phyloP scores from a whole-genome alignment of 2,329 filamentous ascomycete genomes.

The Fusarium sambucinum region DNA sequence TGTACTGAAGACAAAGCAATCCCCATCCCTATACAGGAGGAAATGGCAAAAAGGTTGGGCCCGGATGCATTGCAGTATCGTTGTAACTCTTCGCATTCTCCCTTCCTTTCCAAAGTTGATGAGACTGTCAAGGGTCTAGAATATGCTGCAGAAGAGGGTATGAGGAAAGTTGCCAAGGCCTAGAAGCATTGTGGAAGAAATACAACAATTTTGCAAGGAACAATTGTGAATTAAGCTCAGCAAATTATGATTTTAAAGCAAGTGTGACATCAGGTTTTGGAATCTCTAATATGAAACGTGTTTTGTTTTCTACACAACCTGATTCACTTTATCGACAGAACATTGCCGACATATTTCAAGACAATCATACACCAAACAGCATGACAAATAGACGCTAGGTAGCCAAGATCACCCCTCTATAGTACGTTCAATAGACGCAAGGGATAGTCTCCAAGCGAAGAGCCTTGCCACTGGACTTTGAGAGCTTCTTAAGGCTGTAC shows the following conservation, averaged over 20 bases:
- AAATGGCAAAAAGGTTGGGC: slow-evolving; percentile 35
- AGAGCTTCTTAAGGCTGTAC: neutral
- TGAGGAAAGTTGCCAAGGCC: neutral
- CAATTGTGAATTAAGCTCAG: neutral
- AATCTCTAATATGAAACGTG: neutral
- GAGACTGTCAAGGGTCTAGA: slow-evolving; percentile 36
- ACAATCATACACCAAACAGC: neutral
- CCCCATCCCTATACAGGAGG: slow-evolving; percentile 33
- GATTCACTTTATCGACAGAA: neutral
- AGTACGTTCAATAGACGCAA: neutral
- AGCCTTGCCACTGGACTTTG: neutral
- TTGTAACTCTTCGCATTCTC: slow-evolving; percentile 29
- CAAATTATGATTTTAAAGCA: neutral
- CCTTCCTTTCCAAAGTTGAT: slow-evolving; percentile 26
- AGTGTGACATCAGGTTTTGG: neutral
- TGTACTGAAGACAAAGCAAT: slow-evolving; percentile 45
- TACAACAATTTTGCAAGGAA: neutral
- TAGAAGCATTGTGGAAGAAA: neutral
- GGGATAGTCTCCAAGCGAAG: neutral
- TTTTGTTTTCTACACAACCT: neutral
- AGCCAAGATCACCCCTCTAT: accelerated
- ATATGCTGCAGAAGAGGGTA: slow-evolving; percentile 21
- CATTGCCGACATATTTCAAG: neutral
- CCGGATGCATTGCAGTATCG: slow-evolving; percentile 17
- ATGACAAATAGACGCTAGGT: no score